Conservation (phyloP, 768 basidiomycete species). For the Lyophyllum shimeji region DNA sequence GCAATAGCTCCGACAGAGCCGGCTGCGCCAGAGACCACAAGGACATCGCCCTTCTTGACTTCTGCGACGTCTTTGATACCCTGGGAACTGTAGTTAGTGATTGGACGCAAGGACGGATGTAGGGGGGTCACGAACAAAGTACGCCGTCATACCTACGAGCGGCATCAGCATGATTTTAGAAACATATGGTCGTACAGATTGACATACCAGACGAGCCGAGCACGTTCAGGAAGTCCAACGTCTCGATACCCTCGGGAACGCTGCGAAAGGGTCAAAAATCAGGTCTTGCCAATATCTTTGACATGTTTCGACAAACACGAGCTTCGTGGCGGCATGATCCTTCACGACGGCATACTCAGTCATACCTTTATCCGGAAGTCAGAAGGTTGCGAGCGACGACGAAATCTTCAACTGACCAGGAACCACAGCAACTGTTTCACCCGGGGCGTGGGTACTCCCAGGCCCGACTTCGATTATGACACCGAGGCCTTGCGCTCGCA, state of each 20-base stretch:
- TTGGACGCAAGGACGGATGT: background rate
- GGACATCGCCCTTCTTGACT: slow-evolving; percentile 79
- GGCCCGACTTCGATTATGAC: slow-evolving; percentile 59
- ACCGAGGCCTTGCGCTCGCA: slow-evolving; percentile 72
- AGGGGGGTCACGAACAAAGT: slow-evolving; percentile 60
- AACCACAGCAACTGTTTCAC: slow-evolving; percentile 65
- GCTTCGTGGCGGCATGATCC: slow-evolving; percentile 48
- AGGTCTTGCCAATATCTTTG: background rate
- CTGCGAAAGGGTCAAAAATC: slow-evolving; percentile 27
- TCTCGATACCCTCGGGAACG: slow-evolving; percentile 54
- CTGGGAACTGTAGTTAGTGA: slow-evolving; percentile 32
- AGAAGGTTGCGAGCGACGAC: background rate
- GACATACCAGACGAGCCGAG: slow-evolving; percentile 69
- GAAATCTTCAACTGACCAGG: slow-evolving; percentile 47
- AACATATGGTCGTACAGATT: background rate
- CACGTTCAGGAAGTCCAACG: slow-evolving; percentile 79
- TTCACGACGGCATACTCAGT: slow-evolving; percentile 68
- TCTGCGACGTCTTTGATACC: slow-evolving; percentile 81
- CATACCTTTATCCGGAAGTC: slow-evolving; percentile 56
- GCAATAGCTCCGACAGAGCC: slow-evolving; percentile 84
- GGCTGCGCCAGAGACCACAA: slow-evolving; percentile 88
- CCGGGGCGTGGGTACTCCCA: slow-evolving; percentile 54
- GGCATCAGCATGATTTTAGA: background rate
- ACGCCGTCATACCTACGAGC: slow-evolving; percentile 76
- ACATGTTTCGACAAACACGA: slow-evolving; percentile 47